Percentiles rank a stretch among this genome's conserved stretches.
These are phyloP conservation scores for Neurospora cerealis DNA, from an alignment of 495 filamentous ascomycete genomes.

Conservation along the genomic window DNA sequence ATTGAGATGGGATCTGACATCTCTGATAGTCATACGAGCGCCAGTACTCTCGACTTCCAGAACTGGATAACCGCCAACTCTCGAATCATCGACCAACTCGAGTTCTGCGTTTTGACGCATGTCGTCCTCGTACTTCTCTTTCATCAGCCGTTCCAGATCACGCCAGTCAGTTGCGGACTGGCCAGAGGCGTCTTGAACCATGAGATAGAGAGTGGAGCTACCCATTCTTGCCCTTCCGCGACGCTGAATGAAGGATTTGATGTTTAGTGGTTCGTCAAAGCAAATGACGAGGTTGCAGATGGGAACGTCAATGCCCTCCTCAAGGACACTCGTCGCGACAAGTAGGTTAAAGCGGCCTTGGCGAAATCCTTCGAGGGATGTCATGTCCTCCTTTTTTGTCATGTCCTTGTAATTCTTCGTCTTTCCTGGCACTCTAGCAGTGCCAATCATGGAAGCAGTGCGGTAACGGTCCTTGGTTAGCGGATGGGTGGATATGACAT, in stretches of 20 bases:
- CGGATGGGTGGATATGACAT: conserved; percentile 55
- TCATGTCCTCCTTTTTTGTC: conserved; percentile 39
- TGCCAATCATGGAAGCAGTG: conserved; percentile 64
- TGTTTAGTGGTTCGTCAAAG: conserved; percentile 62
- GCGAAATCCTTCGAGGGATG: conserved; percentile 60
- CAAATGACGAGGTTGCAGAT: conserved; percentile 83
- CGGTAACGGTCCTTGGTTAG: conserved; percentile 45
- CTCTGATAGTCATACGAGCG: conserved; percentile 62
- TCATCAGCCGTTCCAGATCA: conserved; percentile 62
- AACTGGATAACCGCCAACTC: conserved; percentile 32
- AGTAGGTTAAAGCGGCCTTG: conserved; percentile 64
- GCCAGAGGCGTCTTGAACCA: conserved; percentile 32
- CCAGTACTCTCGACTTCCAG: conserved; percentile 47
- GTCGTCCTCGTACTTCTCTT: conserved; percentile 61
- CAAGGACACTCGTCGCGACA: conserved; percentile 73
- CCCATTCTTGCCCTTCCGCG: conserved; percentile 71
- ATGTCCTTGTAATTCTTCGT: conserved; percentile 53
- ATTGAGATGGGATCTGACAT: conserved; percentile 62
- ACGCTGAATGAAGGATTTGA: conserved; percentile 84
- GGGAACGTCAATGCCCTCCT: conserved; percentile 87
- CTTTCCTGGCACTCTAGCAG: conserved; percentile 38
- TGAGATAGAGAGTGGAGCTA: conserved; percentile 60
- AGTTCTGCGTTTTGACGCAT: conserved; percentile 40
- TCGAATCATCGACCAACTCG: conserved; percentile 42
- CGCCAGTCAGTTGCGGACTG: conserved; percentile 43